Base-by-base conservation (phyloP, 192 early-diverging fungal species). In the Phlyctochytrium arcticum region DNA sequence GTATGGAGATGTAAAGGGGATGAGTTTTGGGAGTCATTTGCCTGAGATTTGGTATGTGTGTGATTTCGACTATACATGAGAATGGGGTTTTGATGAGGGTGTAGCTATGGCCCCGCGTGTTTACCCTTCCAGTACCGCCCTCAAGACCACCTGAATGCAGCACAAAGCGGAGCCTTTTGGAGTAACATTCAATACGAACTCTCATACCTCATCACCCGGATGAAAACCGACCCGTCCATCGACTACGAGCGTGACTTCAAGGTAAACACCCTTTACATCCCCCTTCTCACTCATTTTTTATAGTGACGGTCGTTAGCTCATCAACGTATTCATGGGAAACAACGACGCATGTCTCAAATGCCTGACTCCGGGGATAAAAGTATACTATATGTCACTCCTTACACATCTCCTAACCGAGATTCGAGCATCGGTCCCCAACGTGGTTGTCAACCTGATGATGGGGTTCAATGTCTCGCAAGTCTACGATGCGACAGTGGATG, bases 321-420 rank as follows among this genome's bases (percentile, higher is more conserved):
- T 85, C 1, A 83, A 69, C 9, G 44, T 86, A 2, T 85, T 86
- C 60, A 78, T 86, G 33, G 82, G 82, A 32, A 79, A 69, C 6
- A 86, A 86, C 57, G 85, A 86, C 57, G 57, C 77, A 10, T 86
- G 85, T 59, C 60, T 77, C 17, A 65, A 65, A 5, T 85, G 5
- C 65, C 60, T 0, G 32, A 39, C 27, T 24, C 67, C 19, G 23
- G 57, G 39, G 4, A 34, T 55, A 56, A 66, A 56, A n/a, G n/a
- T n/a, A n/a, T n/a, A n/a, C n/a, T 42, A 34, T 17, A 33, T 64
- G 19, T 36, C 81, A 3, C 58, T n/a, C n/a, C 71, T 50, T 3
- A 53, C 19, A 17, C 19, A 37, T 15, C 69, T 47, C 62, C 59
- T 62, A 39, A 12, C 19, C 8, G 6, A 19, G 33, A 47, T 74